Evolutionary conservation across 2,329 filamentous ascomycete genomes (phyloP), one percentile per base, ranked within the genome.

Genomic region (Cladosporium phlei): DNA sequence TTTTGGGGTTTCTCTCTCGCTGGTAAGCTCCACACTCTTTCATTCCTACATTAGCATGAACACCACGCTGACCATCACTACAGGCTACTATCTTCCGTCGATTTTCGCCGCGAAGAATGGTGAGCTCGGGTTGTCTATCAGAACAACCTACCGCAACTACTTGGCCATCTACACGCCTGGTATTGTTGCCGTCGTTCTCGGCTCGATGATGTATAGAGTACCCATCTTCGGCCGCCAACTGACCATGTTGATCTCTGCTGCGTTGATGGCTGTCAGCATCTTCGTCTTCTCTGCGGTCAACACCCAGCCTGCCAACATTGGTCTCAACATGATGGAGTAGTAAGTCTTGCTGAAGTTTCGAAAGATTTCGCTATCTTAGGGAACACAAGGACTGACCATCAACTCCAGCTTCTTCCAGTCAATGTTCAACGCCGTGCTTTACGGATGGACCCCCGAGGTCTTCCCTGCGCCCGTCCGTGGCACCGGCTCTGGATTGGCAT

Each of bases 121-220:
- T 11, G 64, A 63, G 1, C 63, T 69, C 9, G 54, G 67, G 3
- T 63, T 73, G 3, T 68, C 69, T 2, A 66, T 78, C 9, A 55
- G 59, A 42, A 56, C 68, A 55, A 78, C 74, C 0, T 79, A 79
- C 52, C 69, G 72, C 14, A 71, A 68, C 3, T 78, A 78, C 58
- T 69, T 79, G 25, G 75, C 74, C 55, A 78, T 76, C 2, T 78
- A 78, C 59, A 64, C 71, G 0, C 75, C 75, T 0, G 75, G 76
- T 2, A 71, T 75, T 7, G 48, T 76, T 0, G 76, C 73, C 17
- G 76, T 78, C 1, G 59, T 77, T 0, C 56, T 77, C 2, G 75
- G 73, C 1, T 66, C 71, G 0, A 65, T 73, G 61, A 68, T 73
- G 62, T 77, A 76, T 63, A 57, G 68, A 56, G 66, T 71, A 35